Evolutionary conservation across 2,329 filamentous ascomycete genomes (phyloP).

Genomic region (Fusarium sp.): DNA sequence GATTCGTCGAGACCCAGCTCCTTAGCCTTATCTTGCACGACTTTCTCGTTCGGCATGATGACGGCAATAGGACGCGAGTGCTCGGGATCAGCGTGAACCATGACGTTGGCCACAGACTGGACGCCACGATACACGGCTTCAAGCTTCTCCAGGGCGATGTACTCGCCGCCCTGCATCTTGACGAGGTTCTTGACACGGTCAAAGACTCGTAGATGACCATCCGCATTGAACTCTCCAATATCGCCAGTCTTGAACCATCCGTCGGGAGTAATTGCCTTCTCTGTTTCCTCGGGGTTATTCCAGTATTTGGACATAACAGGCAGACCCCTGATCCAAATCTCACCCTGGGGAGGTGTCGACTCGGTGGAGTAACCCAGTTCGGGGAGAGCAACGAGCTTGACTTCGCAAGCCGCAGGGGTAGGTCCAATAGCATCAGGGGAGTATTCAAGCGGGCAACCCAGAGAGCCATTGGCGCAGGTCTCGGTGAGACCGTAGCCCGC

Average conservation of each 20-base stretch:
- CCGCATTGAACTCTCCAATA: conserved; percentile 86
- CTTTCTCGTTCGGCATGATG: conserved; percentile 75
- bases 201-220: conserved; percentile 86
- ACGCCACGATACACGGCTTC: conserved; percentile 89
- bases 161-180: conserved; percentile 95
- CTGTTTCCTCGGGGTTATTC: conserved; percentile 86
- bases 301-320: conserved; percentile 83
- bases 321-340: conserved; percentile 87
- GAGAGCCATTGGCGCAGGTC: conserved; percentile 84
- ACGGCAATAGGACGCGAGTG: conserved; percentile 85
- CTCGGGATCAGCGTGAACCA: conserved; percentile 82
- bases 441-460: conserved; percentile 88
- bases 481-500: conserved; percentile 94
- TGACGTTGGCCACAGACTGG: conserved; percentile 84
- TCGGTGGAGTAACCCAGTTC: conserved; percentile 87
- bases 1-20: conserved; percentile 72
- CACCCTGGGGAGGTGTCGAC: conserved; percentile 84
- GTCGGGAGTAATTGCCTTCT: conserved; percentile 79
- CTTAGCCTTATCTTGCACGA: conserved; percentile 68
- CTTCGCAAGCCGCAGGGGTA: conserved; percentile 79
- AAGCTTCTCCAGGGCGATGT: conserved; percentile 95
- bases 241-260: conserved; percentile 98
- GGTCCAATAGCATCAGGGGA: conserved; percentile 81
- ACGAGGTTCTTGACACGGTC: conserved; percentile 99
- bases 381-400: conserved; percentile 90